Conservation (phyloP, 768 basidiomycete genomes). For the Paxillus involutus region DNA sequence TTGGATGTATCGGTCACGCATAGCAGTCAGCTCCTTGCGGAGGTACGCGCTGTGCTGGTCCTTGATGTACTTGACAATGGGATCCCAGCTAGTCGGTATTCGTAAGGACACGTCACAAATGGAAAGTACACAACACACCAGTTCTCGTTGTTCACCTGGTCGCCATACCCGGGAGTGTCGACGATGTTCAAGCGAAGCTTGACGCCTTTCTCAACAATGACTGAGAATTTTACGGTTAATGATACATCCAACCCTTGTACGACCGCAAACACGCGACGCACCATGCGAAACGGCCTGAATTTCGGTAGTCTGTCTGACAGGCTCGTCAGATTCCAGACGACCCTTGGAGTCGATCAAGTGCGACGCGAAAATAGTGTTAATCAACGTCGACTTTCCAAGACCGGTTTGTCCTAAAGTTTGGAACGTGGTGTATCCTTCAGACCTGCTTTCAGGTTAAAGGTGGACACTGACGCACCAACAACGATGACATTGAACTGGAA, state of each 20-base stretch:
- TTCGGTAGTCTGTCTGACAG: slow-evolving; percentile 93
- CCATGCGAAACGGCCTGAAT: slow-evolving; percentile 95
- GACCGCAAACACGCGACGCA: slow-evolving; percentile 36
- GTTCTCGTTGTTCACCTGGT: slow-evolving; percentile 98
- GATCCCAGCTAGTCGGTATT: slow-evolving; percentile 79
- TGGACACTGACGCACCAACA: slow-evolving; percentile 60
- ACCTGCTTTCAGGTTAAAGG: background rate
- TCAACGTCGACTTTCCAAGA: slow-evolving; percentile 96
- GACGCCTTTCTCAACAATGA: slow-evolving; percentile 96
- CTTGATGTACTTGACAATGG: slow-evolving; percentile 98
- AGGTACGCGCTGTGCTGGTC: slow-evolving; percentile 99
- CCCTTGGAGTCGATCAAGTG: slow-evolving; percentile 99
- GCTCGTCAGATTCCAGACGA: slow-evolving; percentile 81
- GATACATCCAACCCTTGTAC: background rate
- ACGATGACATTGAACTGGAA: slow-evolving; percentile 99
- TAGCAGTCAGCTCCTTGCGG: slow-evolving; percentile 97
- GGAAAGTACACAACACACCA: slow-evolving; percentile 55
- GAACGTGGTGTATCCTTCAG: background rate
- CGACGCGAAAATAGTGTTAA: slow-evolving; percentile 99
- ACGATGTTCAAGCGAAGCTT: slow-evolving; percentile 95
- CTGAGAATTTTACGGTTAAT: slow-evolving; percentile 40
- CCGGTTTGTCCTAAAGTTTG: slow-evolving; percentile 82
- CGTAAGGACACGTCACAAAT: slow-evolving; percentile 4
- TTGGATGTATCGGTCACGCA: slow-evolving; percentile 97
- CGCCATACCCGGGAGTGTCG: slow-evolving; percentile 97